Evolutionary conservation across 176 grass and related monocot species (phyloP).

Genomic region (Triticum dicoccoides): DNA sequence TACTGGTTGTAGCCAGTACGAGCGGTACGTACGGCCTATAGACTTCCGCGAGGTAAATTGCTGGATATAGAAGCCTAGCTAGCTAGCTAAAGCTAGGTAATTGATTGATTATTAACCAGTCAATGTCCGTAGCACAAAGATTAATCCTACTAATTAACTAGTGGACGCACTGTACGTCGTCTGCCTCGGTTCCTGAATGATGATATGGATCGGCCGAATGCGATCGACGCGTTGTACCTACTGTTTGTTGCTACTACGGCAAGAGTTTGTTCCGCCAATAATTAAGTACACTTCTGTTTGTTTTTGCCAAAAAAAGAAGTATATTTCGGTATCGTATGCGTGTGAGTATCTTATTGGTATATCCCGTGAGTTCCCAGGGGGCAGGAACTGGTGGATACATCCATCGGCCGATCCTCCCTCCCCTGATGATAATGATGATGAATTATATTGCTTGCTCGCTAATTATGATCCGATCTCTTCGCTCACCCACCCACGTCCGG

Average conservation of each 20-base stretch:
- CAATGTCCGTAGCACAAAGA: not conserved
- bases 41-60: not conserved
- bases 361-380: not conserved
- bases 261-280: too few relatives aligned
- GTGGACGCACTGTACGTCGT: not conserved
- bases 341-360: not conserved
- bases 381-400: not conserved
- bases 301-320: too few relatives aligned
- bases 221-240: not conserved
- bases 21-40: not conserved
- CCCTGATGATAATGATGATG: not conserved
- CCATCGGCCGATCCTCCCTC: not conserved
- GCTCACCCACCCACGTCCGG: not conserved
- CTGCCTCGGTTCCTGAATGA: not conserved
- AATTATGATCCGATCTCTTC: not conserved
- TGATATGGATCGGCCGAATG: not conserved
- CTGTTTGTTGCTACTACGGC: not conserved
- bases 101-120: not conserved
- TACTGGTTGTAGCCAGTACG: not conserved
- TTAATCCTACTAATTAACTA: not conserved
- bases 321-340: not conserved
- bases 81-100: not conserved
- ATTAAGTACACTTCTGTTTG: too few relatives aligned
- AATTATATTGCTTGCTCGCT: not conserved
- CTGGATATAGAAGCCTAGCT: not conserved